phyloP scores from a whole-genome alignment of 306 rosid genomes.

The Quercus dentata region DNA sequence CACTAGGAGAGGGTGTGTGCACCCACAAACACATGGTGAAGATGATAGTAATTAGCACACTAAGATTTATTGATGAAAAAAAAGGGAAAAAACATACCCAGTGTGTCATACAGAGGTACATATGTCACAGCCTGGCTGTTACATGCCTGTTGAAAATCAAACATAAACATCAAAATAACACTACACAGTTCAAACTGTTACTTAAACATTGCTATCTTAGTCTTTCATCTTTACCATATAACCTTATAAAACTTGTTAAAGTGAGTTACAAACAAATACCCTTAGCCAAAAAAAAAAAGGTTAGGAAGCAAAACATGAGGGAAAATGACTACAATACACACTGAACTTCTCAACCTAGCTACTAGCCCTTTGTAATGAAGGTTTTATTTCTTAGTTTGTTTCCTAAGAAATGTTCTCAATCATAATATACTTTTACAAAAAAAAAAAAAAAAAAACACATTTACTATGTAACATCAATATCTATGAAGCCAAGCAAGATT shows the following conservation, averaged over 20 bases:
- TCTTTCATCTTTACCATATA: background rate
- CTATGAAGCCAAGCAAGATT: too few species aligned
- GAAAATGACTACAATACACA: background rate
- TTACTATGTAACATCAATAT: too few species aligned
- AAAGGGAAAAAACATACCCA: conserved; percentile 44
- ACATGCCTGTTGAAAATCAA: conserved; percentile 65
- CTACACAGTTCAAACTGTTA: too few species aligned
- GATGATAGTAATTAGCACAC: conserved; percentile 1
- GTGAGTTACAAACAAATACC: background rate
- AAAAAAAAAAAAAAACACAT: too few species aligned
- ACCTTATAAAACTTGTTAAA: background rate
- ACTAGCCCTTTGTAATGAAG: too few species aligned
- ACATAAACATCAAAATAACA: background rate
- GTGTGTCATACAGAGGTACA: conserved; percentile 85
- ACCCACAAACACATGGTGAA: background rate
- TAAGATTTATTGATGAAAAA: background rate
- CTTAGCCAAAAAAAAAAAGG: too few species aligned
- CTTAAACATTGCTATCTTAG: background rate
- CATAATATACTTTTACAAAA: too few species aligned
- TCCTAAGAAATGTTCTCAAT: too few species aligned
- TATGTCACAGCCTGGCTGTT: conserved; percentile 63
- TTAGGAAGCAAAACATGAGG: background rate
- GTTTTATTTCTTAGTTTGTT: too few species aligned
- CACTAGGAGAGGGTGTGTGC: background rate
- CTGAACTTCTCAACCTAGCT: background rate